Evolutionary conservation across 306 rosid genomes (phyloP).

Genomic region (Potentilla sterilis): DNA sequence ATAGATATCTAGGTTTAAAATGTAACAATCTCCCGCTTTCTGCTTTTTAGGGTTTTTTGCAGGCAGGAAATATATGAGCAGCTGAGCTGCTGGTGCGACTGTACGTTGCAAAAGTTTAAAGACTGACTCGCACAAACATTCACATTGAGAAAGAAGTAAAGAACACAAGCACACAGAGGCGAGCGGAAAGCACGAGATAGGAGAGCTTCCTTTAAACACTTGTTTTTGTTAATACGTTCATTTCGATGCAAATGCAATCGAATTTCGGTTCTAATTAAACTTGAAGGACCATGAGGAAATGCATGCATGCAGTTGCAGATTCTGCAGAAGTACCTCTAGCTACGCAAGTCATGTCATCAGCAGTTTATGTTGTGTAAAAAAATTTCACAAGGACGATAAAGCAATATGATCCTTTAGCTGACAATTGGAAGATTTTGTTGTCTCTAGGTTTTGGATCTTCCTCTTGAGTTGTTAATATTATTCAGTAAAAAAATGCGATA

Average conservation of each 20-base stretch:
- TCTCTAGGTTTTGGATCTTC: not conserved
- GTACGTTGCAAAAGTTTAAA: not conserved
- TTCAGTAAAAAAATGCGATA: not conserved
- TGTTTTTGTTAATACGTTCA: conserved; percentile 28
- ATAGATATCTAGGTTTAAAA: conserved; percentile 27
- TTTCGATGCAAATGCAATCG: conserved; percentile 19
- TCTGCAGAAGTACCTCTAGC: not conserved
- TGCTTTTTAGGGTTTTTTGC: conserved; percentile 51
- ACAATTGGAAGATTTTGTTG: not conserved
- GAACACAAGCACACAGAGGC: conserved; percentile 38
- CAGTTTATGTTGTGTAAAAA: not conserved
- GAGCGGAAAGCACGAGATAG: conserved; percentile 52
- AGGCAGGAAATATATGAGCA: conserved; percentile 25
- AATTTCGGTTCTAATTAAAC: not conserved
- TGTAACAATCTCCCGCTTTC: conserved; percentile 34
- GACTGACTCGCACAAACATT: not conserved
- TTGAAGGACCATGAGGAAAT: not conserved
- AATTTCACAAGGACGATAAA: not conserved
- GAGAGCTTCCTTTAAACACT: conserved; percentile 38
- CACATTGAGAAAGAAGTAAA: conserved; percentile 13
- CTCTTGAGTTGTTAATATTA: not conserved
- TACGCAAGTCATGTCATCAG: not conserved
- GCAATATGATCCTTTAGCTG: not conserved
- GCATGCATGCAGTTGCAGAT: not conserved
- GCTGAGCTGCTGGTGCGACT: not conserved